Evolutionary conservation across 306 rosid species (phyloP), one percentile per base, ranked within the genome.

Genomic region (Hippophae rhamnoides): DNA sequence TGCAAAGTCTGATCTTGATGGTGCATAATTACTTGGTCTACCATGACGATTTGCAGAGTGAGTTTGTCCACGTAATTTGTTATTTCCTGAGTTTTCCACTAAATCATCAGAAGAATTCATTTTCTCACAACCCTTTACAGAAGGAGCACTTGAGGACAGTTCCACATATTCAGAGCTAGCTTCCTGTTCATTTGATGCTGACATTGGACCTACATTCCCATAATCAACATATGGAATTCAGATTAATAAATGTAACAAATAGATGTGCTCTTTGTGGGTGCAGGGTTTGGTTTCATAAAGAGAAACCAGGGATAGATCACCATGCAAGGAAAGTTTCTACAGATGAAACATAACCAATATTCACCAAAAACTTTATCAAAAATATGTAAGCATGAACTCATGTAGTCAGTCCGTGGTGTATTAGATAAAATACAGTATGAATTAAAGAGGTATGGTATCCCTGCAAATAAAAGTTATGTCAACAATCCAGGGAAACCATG

Each of bases 11-110:
- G 86, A 81, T 68, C 67, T 81, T 62, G 84, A 69, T 63, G 93
- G 75, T 63, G 78, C 64, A 53, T 79, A 73, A 77, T 86, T 80
- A 69, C 82, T 85, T 63, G 76, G 81, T 66, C 83, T 78, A 66
- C 87, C 81, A 63, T 61, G 74, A 65, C 82, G 64, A 66, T 70
- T 85, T 53, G 66, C 60, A 62, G 75, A 49, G 54, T 70, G 86
- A 7, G 73, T 56, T 68, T 79, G 84, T 66, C 71, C 78, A 31
- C 69, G 82, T 56, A 65, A 69, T 78, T 85, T 85, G 25, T 74
- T 62, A 23, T 73, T 42, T 41, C 62, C 76, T 13, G 68, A 59
- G 69, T 65, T 78, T 18, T 72, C 86, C 43, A 52, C 55, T 31
- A 64, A 66, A 25, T 79, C 89, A 67, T 66, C 62, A 61, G 66